A percentile compares a stretch with the other conserved stretches of the same genome.
Evolutionary conservation across 2,329 filamentous ascomycete genomes (phyloP).

Genomic region (Aspergillus eucalypticola): DNA sequence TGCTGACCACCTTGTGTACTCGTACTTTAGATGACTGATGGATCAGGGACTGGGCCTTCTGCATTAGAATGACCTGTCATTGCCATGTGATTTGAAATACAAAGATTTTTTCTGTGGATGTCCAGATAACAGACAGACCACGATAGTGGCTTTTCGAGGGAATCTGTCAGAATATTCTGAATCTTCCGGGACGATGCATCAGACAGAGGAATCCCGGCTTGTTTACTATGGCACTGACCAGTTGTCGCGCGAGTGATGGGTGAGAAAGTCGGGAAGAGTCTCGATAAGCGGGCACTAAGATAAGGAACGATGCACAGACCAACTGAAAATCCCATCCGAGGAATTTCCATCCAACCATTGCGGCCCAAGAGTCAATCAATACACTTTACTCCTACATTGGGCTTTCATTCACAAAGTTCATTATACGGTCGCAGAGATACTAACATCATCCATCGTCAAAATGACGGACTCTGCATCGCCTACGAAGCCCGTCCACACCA

Average conservation of each 20-base stretch:
- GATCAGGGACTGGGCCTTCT: background rate
- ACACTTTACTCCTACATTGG: background rate
- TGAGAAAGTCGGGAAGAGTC: background rate
- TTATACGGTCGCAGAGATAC: background rate
- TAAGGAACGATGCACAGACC: slow-evolving; percentile 41
- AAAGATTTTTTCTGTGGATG: background rate
- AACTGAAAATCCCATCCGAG: slow-evolving; percentile 30
- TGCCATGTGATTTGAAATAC: slow-evolving; percentile 9
- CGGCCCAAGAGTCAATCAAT: background rate
- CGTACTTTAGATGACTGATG: background rate
- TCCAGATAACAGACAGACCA: background rate
- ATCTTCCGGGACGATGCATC: background rate
- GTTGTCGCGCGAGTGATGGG: background rate
- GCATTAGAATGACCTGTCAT: slow-evolving; percentile 2
- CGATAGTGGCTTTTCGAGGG: background rate
- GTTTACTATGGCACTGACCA: background rate
- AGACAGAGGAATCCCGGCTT: background rate
- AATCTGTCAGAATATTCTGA: background rate
- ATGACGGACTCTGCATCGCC: slow-evolving; percentile 43
- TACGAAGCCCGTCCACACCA: slow-evolving; percentile 72
- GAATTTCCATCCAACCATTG: slow-evolving; percentile 7
- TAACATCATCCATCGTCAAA: background rate
- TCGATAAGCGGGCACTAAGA: slow-evolving; percentile 35
- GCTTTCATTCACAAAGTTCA: background rate
- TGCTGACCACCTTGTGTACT: background rate